Evolutionary conservation across 768 basidiomycete genomes (phyloP), one percentile per base, ranked within the genome.

Genomic region (Mycena crocata): DNA sequence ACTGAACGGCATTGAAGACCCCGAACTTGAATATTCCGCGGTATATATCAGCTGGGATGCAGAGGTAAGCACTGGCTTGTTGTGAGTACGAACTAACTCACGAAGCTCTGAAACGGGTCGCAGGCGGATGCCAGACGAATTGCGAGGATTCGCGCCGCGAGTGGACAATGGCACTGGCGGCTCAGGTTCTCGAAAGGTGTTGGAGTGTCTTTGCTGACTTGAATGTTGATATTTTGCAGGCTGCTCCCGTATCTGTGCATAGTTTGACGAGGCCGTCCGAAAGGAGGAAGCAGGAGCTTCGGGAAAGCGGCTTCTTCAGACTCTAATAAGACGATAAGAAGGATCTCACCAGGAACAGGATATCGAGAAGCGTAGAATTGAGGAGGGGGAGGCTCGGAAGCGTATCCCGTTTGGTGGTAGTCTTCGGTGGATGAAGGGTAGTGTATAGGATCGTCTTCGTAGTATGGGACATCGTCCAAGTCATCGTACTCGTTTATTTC

Each of bases 1-100:
- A 94, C 71, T 99, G 97, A 24, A 98, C 88, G 4, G 92, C 90
- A 75, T 99, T 99, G 83, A 98, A 98, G 4, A 92, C 87, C 0
- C 90, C 89, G 69, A 96, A 98, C 73, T 92, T 93, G 86, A 96
- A 98, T 2, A 95, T 80, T 0, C 85, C 81, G 19, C 93, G 88
- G 77, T 92, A 95, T 19, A 89, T 84, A 73, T 95, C 93, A 55
- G 94, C 96, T 97, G 70, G 12, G 32, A 48, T n/a, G 26, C 48
- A 19, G 67, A n/a, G 37, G 66, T 67, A 50, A 64, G 64, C 52
- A 31, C 55, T 56, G 37, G 32, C 44, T 63, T 30, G 30, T n/a
- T 17, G 19, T 31, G 30, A 48, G 30, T 1, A 44, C 5, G 23
- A 8, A 64, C n/a, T 42, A 57, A 74, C 87, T 70, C 68, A 94